Conservation (phyloP, 306 rosid genomes). For the Parietaria judaica region DNA sequence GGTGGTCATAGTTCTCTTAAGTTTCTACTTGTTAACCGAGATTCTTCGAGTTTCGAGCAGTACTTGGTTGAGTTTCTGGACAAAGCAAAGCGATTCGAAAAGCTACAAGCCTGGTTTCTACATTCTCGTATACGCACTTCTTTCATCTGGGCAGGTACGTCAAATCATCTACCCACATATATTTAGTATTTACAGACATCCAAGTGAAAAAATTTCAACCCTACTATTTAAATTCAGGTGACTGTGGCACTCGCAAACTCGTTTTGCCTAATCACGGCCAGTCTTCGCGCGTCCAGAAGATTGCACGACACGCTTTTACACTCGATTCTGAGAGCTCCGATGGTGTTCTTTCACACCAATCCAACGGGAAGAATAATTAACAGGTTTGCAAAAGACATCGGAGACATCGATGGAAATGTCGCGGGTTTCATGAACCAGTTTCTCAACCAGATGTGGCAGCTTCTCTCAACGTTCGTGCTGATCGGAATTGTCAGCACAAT, state of each 20-base stretch:
- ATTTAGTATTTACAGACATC: not conserved
- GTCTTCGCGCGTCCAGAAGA: conserved; percentile 59
- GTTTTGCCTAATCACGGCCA: conserved; percentile 68
- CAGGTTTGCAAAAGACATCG: conserved; percentile 73
- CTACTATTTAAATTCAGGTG: conserved; percentile 37
- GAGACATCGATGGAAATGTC: conserved; percentile 66
- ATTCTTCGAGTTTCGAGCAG: conserved; percentile 72
- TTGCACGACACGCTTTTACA: conserved; percentile 58
- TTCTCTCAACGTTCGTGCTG: conserved; percentile 70
- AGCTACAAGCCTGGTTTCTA: conserved; percentile 50
- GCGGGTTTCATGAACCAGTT: conserved; percentile 38
- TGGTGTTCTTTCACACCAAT: conserved; percentile 85
- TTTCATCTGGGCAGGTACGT: conserved; percentile 78
- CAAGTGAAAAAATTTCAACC: not conserved
- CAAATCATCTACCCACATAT: not conserved
- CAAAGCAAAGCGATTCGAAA: conserved; percentile 41
- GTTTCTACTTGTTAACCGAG: conserved; percentile 54
- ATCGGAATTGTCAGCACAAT: conserved; percentile 79
- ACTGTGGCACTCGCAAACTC: conserved; percentile 58
- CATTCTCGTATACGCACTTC: conserved; percentile 53
- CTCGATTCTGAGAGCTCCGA: conserved; percentile 59
- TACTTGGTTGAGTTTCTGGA: conserved; percentile 83
- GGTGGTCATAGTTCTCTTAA: conserved; percentile 57
- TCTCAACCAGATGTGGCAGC: conserved; percentile 72
- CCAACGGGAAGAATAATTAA: conserved; percentile 84